Base-by-base conservation (phyloP, 1,284 basidiomycete species). In the Exobasidium rhododendri region DNA sequence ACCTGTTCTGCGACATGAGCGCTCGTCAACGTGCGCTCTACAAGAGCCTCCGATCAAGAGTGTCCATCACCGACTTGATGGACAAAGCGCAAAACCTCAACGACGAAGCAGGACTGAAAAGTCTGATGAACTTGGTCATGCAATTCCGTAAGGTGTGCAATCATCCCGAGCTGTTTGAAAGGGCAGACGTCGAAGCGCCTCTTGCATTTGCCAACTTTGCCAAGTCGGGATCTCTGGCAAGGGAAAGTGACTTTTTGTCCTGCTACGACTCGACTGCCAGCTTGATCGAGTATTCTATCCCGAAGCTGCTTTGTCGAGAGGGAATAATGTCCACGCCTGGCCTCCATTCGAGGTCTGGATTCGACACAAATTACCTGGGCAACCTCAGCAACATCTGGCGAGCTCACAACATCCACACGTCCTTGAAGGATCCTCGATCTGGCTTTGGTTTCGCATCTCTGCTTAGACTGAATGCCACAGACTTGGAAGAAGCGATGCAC, bases 141-240 rank as follows among this genome's bases (percentile, higher is more conserved):
- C 96, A 99, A 81, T 98, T 98, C 85, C 89, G 96, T 70, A 99
- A 99, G 84, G 92, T 97, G 67, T 98, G 94, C 85, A 98, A 97
- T 75, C 96, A 99, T 75, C 96, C 96, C 0, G 96, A 98, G 80
- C 85, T 99, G 47, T 98, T 99, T 77, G 94, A 98, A 80, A 88
- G 96, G 24, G 94, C 94, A 32, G 96, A 98, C 77, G 94, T 98
- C 32, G 85, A 89, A 11, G 90, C 94, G 1, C 94, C 96, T 0
- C 90, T 92, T 77, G 89, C 92, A 1, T 94, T 98, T 75, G 87
- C 88, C 56, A 83, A 84, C 11, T 97, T 91, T 79, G 90, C 90
- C 50, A 86, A 86, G 57, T 89, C 93, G 11, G 90, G 89, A 6
- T 88, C 89, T 43, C 81, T 94, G 20, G 84, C 86, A 53, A 87